phyloP scores from a whole-genome alignment of 306 rosid genomes.

The Acacia confusa region DNA sequence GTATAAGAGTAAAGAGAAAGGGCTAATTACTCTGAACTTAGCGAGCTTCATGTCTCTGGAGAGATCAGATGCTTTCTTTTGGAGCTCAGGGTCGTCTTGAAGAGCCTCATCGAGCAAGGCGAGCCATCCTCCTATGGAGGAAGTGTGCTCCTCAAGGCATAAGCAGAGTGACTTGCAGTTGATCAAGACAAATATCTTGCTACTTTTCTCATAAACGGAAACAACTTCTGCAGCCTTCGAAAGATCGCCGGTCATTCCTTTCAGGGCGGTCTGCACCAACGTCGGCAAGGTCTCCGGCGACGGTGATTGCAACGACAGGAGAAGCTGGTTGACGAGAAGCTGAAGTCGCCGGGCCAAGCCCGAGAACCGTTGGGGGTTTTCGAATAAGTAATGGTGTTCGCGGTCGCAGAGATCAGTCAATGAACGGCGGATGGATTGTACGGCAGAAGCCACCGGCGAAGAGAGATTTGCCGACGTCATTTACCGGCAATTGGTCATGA shows the following conservation, averaged over 20 bases:
- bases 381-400: conserved; percentile 24
- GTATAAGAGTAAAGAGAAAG: neutral
- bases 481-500: neutral
- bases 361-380: conserved; percentile 40
- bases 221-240: conserved; percentile 26
- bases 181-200: conserved; percentile 47
- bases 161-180: conserved; percentile 42
- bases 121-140: conserved; percentile 46
- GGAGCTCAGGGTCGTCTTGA: conserved; percentile 38
- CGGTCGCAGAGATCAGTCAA: conserved; percentile 35
- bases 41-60: conserved; percentile 55
- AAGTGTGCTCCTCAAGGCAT: conserved; percentile 31
- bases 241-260: conserved; percentile 42
- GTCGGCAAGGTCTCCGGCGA: conserved; percentile 31
- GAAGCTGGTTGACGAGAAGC: conserved; percentile 30
- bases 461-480: conserved; percentile 37
- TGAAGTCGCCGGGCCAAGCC: conserved; percentile 47
- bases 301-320: conserved; percentile 13
- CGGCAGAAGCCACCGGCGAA: conserved; percentile 11
- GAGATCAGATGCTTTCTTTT: conserved; percentile 45
- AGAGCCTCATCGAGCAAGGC: conserved; percentile 41
- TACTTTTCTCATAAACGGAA: conserved; percentile 30
- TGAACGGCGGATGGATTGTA: conserved; percentile 37
- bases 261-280: conserved; percentile 38
- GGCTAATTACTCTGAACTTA: conserved; percentile 39